A percentile compares a stretch with the other conserved stretches of the same genome.
Evolutionary conservation across 2,329 filamentous ascomycete genomes (phyloP).

Genomic region (Microcyclospora pomicola): DNA sequence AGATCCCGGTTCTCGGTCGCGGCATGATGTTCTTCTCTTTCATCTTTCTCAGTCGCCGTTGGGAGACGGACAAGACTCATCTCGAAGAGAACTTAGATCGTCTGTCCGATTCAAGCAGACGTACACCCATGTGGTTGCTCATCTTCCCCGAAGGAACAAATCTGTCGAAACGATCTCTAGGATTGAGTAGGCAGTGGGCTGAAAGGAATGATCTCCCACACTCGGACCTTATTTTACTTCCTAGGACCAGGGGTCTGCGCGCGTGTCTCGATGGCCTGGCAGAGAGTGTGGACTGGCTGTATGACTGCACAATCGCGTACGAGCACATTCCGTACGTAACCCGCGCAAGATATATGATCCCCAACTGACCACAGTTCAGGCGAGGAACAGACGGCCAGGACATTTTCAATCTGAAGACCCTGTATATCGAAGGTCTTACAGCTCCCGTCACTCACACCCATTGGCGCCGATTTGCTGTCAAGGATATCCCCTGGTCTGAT

Average conservation of each 20-base stretch:
- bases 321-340: conserved; percentile 73
- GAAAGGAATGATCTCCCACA: conserved; percentile 57
- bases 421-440: conserved; percentile 70
- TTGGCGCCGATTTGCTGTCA: conserved; percentile 70
- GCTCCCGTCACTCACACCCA: conserved; percentile 90
- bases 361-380: conserved; percentile 14
- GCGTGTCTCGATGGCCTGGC: conserved; percentile 64
- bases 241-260: conserved; percentile 62
- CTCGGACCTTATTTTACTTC: conserved; percentile 54
- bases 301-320: conserved; percentile 86
- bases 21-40: conserved; percentile 76
- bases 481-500: conserved; percentile 66
- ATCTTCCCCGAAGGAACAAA: conserved; percentile 82
- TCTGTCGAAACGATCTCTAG: conserved; percentile 54
- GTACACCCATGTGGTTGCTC: conserved; percentile 66
- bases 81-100: conserved; percentile 57
- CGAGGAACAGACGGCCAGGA: conserved; percentile 60
- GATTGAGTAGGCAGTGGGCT: conserved; percentile 59
- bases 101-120: conserved; percentile 49
- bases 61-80: conserved; percentile 60
- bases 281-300: conserved; percentile 61
- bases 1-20: conserved; percentile 61
- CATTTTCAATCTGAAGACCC: conserved; percentile 67
- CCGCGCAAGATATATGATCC: not conserved
- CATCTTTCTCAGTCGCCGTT: conserved; percentile 76